Evolutionary conservation across 305 asterid species (phyloP).

Genomic region (Fraxinus floribunda): DNA sequence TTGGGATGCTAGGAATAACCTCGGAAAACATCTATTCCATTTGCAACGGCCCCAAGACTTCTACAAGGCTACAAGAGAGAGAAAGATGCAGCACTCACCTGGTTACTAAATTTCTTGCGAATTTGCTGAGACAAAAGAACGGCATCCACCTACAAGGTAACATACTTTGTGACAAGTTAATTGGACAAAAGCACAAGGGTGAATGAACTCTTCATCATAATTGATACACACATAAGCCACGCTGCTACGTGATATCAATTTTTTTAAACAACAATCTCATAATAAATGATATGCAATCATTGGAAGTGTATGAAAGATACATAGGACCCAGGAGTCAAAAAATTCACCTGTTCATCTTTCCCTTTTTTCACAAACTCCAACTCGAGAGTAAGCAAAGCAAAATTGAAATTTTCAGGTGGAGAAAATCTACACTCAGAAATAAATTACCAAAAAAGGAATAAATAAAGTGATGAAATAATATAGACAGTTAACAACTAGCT

Average conservation of each 20-base stretch:
- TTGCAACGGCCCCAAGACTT: neutral
- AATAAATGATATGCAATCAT: neutral
- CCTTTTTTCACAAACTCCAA: constrained; percentile 94
- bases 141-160: constrained; percentile 76
- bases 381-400: constrained; percentile 80
- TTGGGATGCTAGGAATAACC: neutral
- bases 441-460: constrained; percentile 19
- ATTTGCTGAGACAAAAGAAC: constrained; percentile 66
- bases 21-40: neutral
- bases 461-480: neutral
- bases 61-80: neutral
- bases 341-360: constrained; percentile 77
- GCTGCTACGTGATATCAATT: neutral
- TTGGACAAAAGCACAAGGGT: constrained; percentile 21
- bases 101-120: constrained; percentile 64
- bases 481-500: neutral
- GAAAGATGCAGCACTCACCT: constrained; percentile 44
- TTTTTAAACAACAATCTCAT: neutral
- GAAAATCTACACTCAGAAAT: constrained; percentile 46
- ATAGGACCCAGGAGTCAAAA: neutral
- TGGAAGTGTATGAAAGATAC: neutral
- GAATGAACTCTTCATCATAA: constrained; percentile 8
- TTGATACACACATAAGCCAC: constrained; percentile 10
- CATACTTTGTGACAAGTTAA: constrained; percentile 24
- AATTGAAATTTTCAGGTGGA: constrained; percentile 82